Evolutionary conservation across 2,329 filamentous ascomycete genomes (phyloP).

Genomic region (Penicillium sp.): DNA sequence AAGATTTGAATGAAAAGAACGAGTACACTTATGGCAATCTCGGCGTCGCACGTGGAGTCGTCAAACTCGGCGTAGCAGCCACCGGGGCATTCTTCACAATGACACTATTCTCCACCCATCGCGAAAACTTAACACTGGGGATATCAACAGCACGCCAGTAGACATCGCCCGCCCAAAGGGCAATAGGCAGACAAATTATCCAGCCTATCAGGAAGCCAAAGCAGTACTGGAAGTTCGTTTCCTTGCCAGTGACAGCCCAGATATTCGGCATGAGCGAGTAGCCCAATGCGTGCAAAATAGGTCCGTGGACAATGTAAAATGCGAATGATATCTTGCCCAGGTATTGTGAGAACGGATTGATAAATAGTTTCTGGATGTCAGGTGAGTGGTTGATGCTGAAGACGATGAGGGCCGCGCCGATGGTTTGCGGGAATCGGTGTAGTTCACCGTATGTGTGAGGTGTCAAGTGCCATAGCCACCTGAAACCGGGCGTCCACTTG

Average conservation of each 20-base stretch:
- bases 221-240: constrained; percentile 40
- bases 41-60: background rate
- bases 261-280: constrained; percentile 45
- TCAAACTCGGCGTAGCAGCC: constrained; percentile 5
- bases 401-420: constrained; percentile 45
- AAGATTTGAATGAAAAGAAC: background rate
- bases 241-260: constrained; percentile 41
- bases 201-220: constrained; percentile 42
- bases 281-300: constrained; percentile 43
- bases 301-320: constrained; percentile 50
- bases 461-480: constrained; percentile 39
- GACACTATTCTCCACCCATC: constrained; percentile 47
- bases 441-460: constrained; percentile 43
- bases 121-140: constrained; percentile 50
- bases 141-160: constrained; percentile 59
- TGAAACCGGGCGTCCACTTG: constrained; percentile 44
- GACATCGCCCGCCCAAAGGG: constrained; percentile 58
- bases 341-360: constrained; percentile 43
- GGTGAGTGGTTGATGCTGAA: constrained; percentile 43
- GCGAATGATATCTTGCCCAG: constrained; percentile 49
- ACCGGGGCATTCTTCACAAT: constrained; percentile 20
- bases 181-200: constrained; percentile 38
- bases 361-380: constrained; percentile 43
- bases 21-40: background rate
- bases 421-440: constrained; percentile 45